A percentile compares a stretch with the other conserved stretches of the same genome.
These are phyloP conservation scores for Jacaranda mimosifolia DNA, from an alignment of 257 asterid genomes.

Conservation along the genomic window DNA sequence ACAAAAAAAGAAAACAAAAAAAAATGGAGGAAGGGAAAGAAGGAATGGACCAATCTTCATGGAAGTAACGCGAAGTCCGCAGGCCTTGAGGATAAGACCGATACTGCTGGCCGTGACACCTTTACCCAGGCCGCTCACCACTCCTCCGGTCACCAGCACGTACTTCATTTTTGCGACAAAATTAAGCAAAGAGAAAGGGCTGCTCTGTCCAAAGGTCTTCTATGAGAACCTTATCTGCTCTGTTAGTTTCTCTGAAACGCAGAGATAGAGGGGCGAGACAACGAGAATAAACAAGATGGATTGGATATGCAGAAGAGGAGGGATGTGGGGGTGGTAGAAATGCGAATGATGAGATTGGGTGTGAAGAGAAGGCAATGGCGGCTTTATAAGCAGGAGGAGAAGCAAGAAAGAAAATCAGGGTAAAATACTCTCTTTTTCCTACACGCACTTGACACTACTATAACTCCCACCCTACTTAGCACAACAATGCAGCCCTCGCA, in stretches of 20 bases:
- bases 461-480: conserved; percentile 15
- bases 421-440: conserved; percentile 20
- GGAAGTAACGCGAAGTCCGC: conserved; percentile 92
- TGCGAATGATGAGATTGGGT: background rate
- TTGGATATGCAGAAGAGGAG: conserved; percentile 7
- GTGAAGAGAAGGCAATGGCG: conserved; percentile 61
- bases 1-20: background rate
- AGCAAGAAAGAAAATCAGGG: conserved; percentile 38
- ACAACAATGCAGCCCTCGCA: conserved; percentile 27
- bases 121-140: conserved; percentile 94
- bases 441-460: conserved; percentile 1
- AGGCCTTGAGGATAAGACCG: conserved; percentile 88
- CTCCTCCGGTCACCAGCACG: conserved; percentile 95
- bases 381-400: conserved; percentile 57
- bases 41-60: conserved; percentile 79
- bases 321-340: background rate
- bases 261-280: background rate
- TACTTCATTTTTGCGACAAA: conserved; percentile 71
- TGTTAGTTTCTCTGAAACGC: background rate
- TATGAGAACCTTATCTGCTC: conserved; percentile 6
- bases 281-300: background rate
- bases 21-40: background rate
- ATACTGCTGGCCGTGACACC: conserved; percentile 98
- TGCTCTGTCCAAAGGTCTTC: background rate
- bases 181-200: background rate